These are phyloP conservation scores for Claviceps sp. DNA, from an alignment of 2,329 filamentous ascomycete genomes.

Conservation along the genomic window DNA sequence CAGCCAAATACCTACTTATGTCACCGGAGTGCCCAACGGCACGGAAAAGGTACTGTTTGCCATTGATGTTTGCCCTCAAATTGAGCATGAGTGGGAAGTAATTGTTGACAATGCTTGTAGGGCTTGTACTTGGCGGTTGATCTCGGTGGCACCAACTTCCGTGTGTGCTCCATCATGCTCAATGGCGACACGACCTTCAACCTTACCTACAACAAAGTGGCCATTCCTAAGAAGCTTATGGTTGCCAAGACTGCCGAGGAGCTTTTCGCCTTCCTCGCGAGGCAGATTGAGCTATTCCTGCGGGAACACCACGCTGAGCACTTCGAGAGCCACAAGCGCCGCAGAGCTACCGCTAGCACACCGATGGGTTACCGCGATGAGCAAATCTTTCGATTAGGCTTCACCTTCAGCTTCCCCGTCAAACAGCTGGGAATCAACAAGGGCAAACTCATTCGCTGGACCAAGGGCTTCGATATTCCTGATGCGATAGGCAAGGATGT, in stretches of 20 bases:
- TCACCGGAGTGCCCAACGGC: slow-evolving; percentile 89
- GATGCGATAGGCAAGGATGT: slow-evolving; percentile 92
- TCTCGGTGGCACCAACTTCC: slow-evolving; percentile 95
- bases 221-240: slow-evolving; percentile 86
- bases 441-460: slow-evolving; percentile 90
- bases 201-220: slow-evolving; percentile 81
- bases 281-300: slow-evolving; percentile 83
- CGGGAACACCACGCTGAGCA: slow-evolving; percentile 78
- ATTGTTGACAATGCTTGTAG: slow-evolving; percentile 28
- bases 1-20: slow-evolving; percentile 95
- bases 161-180: slow-evolving; percentile 87
- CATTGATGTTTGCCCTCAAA: too few relatives aligned
- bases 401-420: slow-evolving; percentile 97
- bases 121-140: slow-evolving; percentile 94
- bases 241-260: slow-evolving; percentile 72
- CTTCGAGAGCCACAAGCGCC: slow-evolving; percentile 57
- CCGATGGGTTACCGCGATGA: slow-evolving; percentile 51
- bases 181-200: slow-evolving; percentile 94
- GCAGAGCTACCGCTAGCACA: slow-evolving; percentile 47
- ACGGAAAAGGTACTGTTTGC: slow-evolving; percentile 61
- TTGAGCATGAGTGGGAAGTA: not conserved
- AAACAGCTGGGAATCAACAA: slow-evolving; percentile 92
- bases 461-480: slow-evolving; percentile 95
- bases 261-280: slow-evolving; percentile 83
- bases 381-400: slow-evolving; percentile 85